Percentiles rank a stretch among this genome's conserved stretches.
phyloP scores from a whole-genome alignment of 2,329 filamentous ascomycete genomes.

The Cladophialophora immunda region DNA sequence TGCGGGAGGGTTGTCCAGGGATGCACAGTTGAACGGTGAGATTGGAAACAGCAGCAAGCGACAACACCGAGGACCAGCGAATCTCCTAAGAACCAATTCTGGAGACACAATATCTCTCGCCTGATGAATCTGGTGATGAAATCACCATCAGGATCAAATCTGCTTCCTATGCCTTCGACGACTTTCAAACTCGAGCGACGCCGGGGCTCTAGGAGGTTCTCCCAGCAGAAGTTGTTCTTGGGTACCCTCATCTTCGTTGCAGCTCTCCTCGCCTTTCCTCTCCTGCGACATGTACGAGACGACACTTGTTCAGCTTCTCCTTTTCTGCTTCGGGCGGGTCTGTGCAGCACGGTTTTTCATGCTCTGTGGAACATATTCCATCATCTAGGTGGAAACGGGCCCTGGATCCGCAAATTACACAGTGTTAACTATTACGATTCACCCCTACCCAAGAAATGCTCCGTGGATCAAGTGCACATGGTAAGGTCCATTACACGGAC shows the following conservation, averaged over 20 bases:
- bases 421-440: conserved; percentile 53
- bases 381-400: conserved; percentile 64
- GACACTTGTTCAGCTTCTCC: conserved; percentile 19
- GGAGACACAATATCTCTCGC: not conserved
- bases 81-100: not conserved
- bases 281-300: conserved; percentile 13
- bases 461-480: conserved; percentile 67
- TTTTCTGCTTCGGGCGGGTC: conserved; percentile 11
- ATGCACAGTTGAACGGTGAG: not conserved
- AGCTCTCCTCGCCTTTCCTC: conserved; percentile 12
- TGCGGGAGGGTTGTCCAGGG: not conserved
- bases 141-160: not conserved
- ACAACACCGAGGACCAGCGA: not conserved
- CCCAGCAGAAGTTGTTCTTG: conserved; percentile 13
- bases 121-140: not conserved
- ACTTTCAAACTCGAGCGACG: conserved; percentile 8
- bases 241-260: conserved; percentile 19
- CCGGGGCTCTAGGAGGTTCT: conserved; percentile 2
- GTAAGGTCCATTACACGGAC: conserved; percentile 45
- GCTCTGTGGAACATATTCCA: conserved; percentile 59
- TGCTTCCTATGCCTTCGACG: conserved; percentile 13
- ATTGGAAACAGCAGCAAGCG: too few species aligned
- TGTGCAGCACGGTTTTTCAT: conserved; percentile 23
- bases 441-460: conserved; percentile 57
- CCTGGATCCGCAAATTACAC: conserved; percentile 61